phyloP scores from a whole-genome alignment of 352 stramenopile species.

The Albugo candida region DNA sequence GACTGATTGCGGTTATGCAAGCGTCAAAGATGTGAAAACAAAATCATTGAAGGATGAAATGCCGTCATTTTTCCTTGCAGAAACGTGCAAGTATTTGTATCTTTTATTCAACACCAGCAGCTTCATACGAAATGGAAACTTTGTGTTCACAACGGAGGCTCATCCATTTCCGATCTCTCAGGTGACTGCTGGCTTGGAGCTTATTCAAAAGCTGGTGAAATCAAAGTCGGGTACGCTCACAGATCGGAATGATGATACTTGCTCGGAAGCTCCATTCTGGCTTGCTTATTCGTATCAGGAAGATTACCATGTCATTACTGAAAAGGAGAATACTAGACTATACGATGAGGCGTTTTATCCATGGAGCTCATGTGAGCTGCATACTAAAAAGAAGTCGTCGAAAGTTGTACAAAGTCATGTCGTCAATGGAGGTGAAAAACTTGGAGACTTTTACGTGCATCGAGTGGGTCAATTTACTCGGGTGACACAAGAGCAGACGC shows the following conservation, averaged over 20 bases:
- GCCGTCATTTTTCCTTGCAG: slow-evolving; percentile 97
- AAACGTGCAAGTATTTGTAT: slow-evolving; percentile 99
- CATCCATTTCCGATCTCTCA: slow-evolving; percentile 74
- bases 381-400: not conserved
- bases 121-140: slow-evolving; percentile 72
- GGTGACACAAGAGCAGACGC: slow-evolving; percentile 36
- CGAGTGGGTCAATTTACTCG: slow-evolving; percentile 29
- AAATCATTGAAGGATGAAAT: slow-evolving; percentile 90
- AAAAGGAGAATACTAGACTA: slow-evolving; percentile 2
- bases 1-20: slow-evolving; percentile 87
- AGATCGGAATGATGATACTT: no score
- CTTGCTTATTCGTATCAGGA: slow-evolving; percentile 32
- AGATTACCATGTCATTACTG: slow-evolving; percentile 25
- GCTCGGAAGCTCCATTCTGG: slow-evolving; percentile 24
- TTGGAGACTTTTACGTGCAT: slow-evolving; percentile 48
- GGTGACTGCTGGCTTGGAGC: slow-evolving; percentile 3
- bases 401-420: slow-evolving; percentile 11
- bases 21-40: slow-evolving; percentile 67
- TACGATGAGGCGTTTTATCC: no score
- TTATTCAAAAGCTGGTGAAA: no score
- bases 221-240: no score
- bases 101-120: slow-evolving; percentile 88
- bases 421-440: slow-evolving; percentile 27
- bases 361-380: slow-evolving; percentile 12
- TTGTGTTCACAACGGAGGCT: slow-evolving; percentile 93